Evolutionary conservation across 345 rosid species (phyloP).

Genomic region (Turnera subulata): DNA sequence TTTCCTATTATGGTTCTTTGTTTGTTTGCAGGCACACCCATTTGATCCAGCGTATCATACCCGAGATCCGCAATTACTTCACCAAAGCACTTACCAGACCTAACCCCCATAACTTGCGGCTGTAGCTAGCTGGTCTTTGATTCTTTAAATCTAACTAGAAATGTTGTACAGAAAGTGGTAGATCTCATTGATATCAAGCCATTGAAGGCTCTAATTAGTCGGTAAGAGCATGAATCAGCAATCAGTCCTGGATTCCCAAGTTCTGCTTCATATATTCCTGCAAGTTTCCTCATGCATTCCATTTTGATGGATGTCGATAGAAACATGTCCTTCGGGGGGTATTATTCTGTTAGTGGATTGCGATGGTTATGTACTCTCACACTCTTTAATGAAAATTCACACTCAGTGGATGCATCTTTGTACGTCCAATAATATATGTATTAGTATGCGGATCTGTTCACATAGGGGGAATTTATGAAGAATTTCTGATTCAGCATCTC

Average conservation of each 20-base stretch:
- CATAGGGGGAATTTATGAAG: too few species aligned
- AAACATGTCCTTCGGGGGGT: conserved; percentile 14
- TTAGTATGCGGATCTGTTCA: too few species aligned
- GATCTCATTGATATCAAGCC: conserved; percentile 24
- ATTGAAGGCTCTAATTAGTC: conserved; percentile 17
- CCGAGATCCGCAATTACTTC: conserved; percentile 77
- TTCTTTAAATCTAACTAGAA: conserved; percentile 35
- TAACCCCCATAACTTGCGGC: conserved; percentile 52
- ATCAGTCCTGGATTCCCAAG: conserved; percentile 19
- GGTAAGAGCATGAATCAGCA: conserved; percentile 20
- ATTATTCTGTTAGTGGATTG: conserved; percentile 8
- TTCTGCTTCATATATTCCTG: conserved; percentile 12
- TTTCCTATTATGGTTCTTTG: neutral
- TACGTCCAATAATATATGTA: too few species aligned
- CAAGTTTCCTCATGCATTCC: conserved; percentile 15
- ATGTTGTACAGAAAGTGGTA: conserved; percentile 45
- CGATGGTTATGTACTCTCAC: too few species aligned
- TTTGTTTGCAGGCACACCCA: conserved; percentile 46
- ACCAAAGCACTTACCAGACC: conserved; percentile 62
- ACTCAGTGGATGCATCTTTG: too few species aligned
- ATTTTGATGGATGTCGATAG: conserved; percentile 18
- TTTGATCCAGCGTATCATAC: conserved; percentile 65
- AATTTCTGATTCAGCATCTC: too few species aligned
- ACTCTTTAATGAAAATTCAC: too few species aligned
- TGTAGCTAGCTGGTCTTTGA: conserved; percentile 41